Evolutionary conservation across 2,329 filamentous ascomycete genomes (phyloP), one percentile per base, ranked within the genome.

Genomic region (Dryadomyces quercus-mongolicae): DNA sequence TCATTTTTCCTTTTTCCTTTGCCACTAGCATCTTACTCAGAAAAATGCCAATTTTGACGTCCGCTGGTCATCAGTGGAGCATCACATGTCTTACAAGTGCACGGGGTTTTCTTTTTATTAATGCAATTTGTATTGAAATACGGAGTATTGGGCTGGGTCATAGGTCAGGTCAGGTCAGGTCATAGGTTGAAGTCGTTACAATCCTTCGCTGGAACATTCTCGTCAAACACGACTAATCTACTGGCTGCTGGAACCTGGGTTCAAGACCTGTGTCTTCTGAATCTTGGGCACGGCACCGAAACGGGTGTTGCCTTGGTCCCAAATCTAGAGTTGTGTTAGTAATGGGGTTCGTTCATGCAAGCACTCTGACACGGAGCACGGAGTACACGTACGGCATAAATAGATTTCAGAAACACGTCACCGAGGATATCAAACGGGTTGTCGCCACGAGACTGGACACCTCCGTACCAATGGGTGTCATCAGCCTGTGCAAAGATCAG

Each of bases 351-450:
- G 25, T 8, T 31, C 8, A 8, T 31, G 36, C 25, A 25, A 53
- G 16, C 10, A 12, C 12, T 21, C 16, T 47, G n/a, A n/a, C n/a
- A n/a, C n/a, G n/a, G n/a, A n/a, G n/a, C n/a, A n/a, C n/a, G n/a
- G n/a, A n/a, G n/a, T n/a, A 40, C 1, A 70, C 75, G 69, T 64
- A 80, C 75, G 54, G 78, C 80, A 62, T 86, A 86, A 54, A 84
- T 70, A 22, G 74, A 77, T 71, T 84, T 84, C 65, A 86, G 65
- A 62, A 82, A 83, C 2, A 75, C 76, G 59, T 80, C 81, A 5
- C 82, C 83, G 16, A 83, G 69, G 47, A 86, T 84, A 62, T 85
- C 81, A 60, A 85, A 82, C 2, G 68, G 62, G 64, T 78, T 69
- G 52, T 69, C 67, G 3, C 82, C 82, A 45, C 80, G 74, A 51